These are phyloP conservation scores for Yamadazyma endophytica DNA, from an alignment of 805 yeast genomes.

Conservation along the genomic window DNA sequence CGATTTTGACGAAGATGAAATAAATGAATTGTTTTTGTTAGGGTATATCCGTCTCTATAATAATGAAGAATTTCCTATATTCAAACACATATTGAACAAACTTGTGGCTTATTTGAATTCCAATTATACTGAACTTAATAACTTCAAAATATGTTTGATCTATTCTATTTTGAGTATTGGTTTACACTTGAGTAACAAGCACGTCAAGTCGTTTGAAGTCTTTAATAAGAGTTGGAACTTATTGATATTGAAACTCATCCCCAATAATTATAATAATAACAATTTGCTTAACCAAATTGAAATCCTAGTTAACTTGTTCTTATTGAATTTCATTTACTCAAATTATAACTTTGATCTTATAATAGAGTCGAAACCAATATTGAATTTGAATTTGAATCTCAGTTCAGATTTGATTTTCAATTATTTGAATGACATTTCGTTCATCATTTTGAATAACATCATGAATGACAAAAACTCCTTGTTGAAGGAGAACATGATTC, in stretches of 20 bases:
- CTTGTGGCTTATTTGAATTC: slow-evolving; percentile 20
- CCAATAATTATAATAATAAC: slow-evolving; percentile 19
- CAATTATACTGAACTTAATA: slow-evolving; percentile 14
- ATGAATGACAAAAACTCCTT: slow-evolving; percentile 9
- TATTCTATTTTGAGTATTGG: slow-evolving; percentile 47
- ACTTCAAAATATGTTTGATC: slow-evolving; percentile 36
- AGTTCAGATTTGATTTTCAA: slow-evolving; percentile 46
- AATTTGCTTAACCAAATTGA: slow-evolving; percentile 14
- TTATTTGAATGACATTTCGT: slow-evolving; percentile 45
- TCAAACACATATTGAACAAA: slow-evolving; percentile 18
- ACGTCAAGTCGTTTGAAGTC: slow-evolving; percentile 29
- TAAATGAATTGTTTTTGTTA: slow-evolving; percentile 26
- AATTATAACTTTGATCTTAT: slow-evolving; percentile 28
- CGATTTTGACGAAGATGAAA: slow-evolving; percentile 10
- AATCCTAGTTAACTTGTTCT: slow-evolving; percentile 43
- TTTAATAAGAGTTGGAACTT: slow-evolving; percentile 45
- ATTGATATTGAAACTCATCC: slow-evolving; percentile 30
- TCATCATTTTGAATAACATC: slow-evolving; percentile 37
- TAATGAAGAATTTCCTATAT: slow-evolving; percentile 10
- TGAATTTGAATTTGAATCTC: slow-evolving; percentile 9
- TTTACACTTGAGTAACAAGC: slow-evolving; percentile 18
- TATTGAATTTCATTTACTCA: slow-evolving; percentile 41
- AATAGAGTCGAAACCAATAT: slow-evolving; percentile 3
- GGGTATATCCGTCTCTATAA: slow-evolving; percentile 23
- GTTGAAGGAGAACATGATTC: slow-evolving; percentile 15